phyloP scores from a whole-genome alignment of 106 monocot genomes.

The Apostasia shenzhenica region DNA sequence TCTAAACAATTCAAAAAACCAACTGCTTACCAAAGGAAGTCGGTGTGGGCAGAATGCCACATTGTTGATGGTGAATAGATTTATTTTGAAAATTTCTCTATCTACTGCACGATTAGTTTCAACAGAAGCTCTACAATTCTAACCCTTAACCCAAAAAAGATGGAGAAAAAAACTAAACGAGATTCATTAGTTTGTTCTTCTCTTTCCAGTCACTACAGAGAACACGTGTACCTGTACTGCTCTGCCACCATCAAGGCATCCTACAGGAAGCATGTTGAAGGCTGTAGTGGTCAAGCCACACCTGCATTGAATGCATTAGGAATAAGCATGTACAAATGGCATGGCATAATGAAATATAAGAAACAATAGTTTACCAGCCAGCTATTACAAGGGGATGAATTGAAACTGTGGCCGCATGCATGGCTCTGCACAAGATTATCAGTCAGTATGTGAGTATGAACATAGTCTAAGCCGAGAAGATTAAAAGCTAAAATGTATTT shows the following conservation, averaged over 20 bases:
- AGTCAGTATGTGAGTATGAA: neutral
- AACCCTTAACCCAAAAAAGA: neutral
- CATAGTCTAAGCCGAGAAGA: neutral
- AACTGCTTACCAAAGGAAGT: no score
- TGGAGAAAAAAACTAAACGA: neutral
- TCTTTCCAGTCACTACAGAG: no score
- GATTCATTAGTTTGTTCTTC: neutral
- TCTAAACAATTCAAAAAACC: no score
- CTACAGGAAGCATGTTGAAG: conserved; percentile 99
- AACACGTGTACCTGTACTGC: conserved; percentile 62
- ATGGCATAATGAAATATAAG: neutral
- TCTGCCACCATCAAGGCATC: conserved; percentile 97
- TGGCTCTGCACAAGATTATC: conserved; percentile 60
- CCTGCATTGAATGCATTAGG: conserved; percentile 34
- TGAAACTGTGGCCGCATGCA: conserved; percentile 91
- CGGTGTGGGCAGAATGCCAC: no score
- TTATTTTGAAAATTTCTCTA: no score
- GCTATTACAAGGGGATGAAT: conserved; percentile 94
- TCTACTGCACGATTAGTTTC: no score
- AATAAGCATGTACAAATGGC: neutral
- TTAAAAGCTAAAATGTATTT: neutral
- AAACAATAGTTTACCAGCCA: conserved; percentile 72
- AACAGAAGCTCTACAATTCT: no score
- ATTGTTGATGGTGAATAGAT: no score
- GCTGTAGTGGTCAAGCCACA: conserved; percentile 96